Evolutionary conservation across 371 early-diverging fungal genomes (phyloP), one percentile per base, ranked within the genome.

Genomic region (Mortierella sp.): DNA sequence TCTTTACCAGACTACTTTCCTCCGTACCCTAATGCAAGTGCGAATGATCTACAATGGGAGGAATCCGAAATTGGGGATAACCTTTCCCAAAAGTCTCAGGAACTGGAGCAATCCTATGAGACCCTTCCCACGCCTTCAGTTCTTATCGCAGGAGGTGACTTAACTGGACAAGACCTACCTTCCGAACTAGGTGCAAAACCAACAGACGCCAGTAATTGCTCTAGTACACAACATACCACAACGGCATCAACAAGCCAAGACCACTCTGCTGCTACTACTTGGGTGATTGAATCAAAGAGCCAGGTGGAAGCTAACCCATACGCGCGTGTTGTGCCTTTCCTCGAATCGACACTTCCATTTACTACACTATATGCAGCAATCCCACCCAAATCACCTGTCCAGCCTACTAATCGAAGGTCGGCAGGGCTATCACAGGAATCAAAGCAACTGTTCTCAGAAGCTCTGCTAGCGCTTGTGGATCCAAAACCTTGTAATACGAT

Each of bases 251-350:
- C 37, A 9, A 37, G 37, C 37, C 37, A 37, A 9, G 37, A 37
- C 9, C 9, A 37, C 9, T 9, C 37, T 37, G 9, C 37, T 9
- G 9, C 37, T 37, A 37, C 37, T 9, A 37, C 37, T 5, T 5
- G 9, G 37, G 37, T 9, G 5, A 9, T 37, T 5, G 37, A 37
- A 5, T 37, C 37, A 37, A 37, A 37, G 37, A 9, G 37, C 37
- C 37, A 26, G 21, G n/a, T 46, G 1, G 63, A 72, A n/a, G 45
- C 44, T 26, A 87, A 89, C 46, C 89, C 88, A 9, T 89, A 86
- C 60, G 85, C 70, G 11, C 84, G 84, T 58, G 82, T 87, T 46
- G 83, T 83, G 19, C 84, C 89, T 3, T 85, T 83, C 52, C 80
- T 82, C 47, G 89, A 88, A 43, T 88, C 88, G 1, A 74, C 72